Evolutionary conservation across 2,329 filamentous ascomycete species (phyloP), one percentile per base, ranked within the genome.

Genomic region (Immersiporthe knoxdaviesiana): DNA sequence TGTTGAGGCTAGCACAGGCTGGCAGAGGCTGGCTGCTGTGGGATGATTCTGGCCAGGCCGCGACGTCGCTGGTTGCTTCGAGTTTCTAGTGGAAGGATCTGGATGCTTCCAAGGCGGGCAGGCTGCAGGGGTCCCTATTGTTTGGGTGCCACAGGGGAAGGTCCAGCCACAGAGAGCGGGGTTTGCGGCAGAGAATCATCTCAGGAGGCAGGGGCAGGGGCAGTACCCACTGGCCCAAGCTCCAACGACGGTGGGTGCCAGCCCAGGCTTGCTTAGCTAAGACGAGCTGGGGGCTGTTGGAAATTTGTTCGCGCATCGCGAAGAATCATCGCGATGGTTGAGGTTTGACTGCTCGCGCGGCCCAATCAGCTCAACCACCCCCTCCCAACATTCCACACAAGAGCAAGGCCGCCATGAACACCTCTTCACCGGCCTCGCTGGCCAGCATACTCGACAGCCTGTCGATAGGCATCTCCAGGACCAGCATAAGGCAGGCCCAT

Each of bases 401-500:
- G 21, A 18, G 32, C 59, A 44, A 62, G 8, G 63, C 69, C 66
- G 68, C 69, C 72, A 74, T 77, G 60, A 74, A 79, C 68, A 73
- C 75, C 58, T 74, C 76, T 68, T n/a, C 44, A 8, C 77, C 78
- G 72, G 68, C 84, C 71, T 79, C 78, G 75, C 39, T 71, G 47
- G 67, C 67, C 64, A 65, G 68, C 63, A 68, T 72, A 63, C 52
- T 72, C 68, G 66, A 66, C 66, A 82, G 79, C 76, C 78, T 85
- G 75, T 80, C 82, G 37, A 68, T 79, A 65, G 78, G 79, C 70
- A 74, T 83, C 63, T 75, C 82, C 52, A 76, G 79, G 73, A 79
- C 79, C 72, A 82, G 79, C 73, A 74, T 83, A 72, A 83, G 84
- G 68, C 76, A 81, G 68, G 79, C 74, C 27, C 73, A 71, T 70